A percentile compares a stretch with the other conserved stretches of the same genome.
phyloP scores from a whole-genome alignment of 345 rosid species.

The Eucalyptus tenuipes region DNA sequence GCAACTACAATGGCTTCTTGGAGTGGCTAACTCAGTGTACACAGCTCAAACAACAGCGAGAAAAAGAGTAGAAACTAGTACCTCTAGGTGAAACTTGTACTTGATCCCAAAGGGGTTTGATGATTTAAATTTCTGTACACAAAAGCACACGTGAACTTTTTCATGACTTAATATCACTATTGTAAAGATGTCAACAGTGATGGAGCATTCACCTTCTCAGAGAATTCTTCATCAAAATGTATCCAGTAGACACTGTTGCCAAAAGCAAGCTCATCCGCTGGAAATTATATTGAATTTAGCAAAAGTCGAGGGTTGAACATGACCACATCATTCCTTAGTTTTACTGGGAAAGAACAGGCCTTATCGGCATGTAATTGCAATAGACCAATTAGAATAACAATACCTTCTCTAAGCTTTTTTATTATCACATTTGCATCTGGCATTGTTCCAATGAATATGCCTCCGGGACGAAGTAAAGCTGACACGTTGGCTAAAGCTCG shows the following conservation, averaged over 20 bases:
- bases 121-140: slow-evolving; percentile 67
- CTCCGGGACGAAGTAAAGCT: slow-evolving; percentile 92
- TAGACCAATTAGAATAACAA: not conserved
- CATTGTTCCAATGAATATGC: slow-evolving; percentile 90
- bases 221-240: slow-evolving; percentile 70
- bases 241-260: slow-evolving; percentile 90
- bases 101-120: slow-evolving; percentile 76
- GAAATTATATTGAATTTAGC: slow-evolving; percentile 7
- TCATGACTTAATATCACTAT: not conserved
- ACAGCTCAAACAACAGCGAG: not conserved
- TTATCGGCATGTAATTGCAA: not conserved
- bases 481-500: slow-evolving; percentile 92
- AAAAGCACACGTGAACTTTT: not conserved
- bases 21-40: not conserved
- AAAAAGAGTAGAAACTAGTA: not conserved
- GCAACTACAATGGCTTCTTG: not conserved
- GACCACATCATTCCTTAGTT: not conserved
- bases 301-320: not conserved
- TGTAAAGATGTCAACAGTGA: not conserved
- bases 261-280: slow-evolving; percentile 66
- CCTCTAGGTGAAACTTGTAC: slow-evolving; percentile 94
- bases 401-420: slow-evolving; percentile 85
- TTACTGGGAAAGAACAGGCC: not conserved
- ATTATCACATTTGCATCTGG: slow-evolving; percentile 95
- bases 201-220: slow-evolving; percentile 47